Base-by-base conservation (phyloP, 2,329 filamentous ascomycete species). In the Diaporthe australafricana region DNA sequence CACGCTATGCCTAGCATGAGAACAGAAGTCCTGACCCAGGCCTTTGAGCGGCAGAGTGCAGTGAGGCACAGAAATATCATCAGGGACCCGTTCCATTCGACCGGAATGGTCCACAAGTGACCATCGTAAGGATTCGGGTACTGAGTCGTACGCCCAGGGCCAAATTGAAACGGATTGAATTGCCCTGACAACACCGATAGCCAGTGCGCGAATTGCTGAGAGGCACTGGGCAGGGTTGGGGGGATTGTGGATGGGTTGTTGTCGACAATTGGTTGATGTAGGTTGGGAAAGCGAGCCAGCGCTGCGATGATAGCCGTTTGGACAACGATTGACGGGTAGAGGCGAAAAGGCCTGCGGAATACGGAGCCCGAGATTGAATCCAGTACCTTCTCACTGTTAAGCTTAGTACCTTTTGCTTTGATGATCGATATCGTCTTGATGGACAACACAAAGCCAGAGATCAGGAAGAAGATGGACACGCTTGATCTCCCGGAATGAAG, bases 381-480 rank as follows among this genome's bases (percentile, higher is more conserved):
- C 16, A 77, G 67, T 5, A 75, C 68, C 0, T 70, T 70, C 7
- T 73, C 71, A 17, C 71, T 35, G 57, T 63, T 42, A 17, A 63
- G 57, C 27, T 48, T 32, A 53, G 32, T 75, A 63, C 25, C 56
- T 35, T 32, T 73, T 56, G 32, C 17, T 27, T 74, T 70, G 48
- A 77, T 75, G 30, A 76, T 57, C 17, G 75, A 77, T 30, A 82
- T 63, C 1, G 81, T 74, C 45, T 78, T 78, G 55, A 78, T 75
- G 25, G 78, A 78, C 47, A 83, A 75, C 5, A 79, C 80, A 71
- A 80, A 82, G 9, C 81, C 81, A 2, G 80, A 82, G 27, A 82
- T 78, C 45, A 82, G 77, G 73, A 82, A 80, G 74, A 83, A 82
- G 9, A 82, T 72, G 27, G 80, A 73, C 20, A 82, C 81, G 77